Evolutionary conservation across 2,329 filamentous ascomycete species (phyloP).

Genomic region (Parafenestella ontariensis): DNA sequence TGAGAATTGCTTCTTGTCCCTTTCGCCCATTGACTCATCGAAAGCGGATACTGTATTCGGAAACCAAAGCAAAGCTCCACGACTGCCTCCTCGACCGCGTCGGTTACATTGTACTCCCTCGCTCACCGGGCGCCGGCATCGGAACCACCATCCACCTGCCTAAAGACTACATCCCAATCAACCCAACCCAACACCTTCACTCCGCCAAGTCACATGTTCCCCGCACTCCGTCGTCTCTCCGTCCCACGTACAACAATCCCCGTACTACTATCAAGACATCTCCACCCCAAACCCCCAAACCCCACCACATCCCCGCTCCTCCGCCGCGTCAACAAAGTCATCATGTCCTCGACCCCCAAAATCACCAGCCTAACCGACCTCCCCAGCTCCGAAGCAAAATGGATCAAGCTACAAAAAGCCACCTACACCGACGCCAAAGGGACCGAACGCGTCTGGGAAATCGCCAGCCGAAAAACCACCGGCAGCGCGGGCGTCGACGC

Average conservation of each 20-base stretch:
- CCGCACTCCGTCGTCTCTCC: neutral
- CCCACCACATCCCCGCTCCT: slow-evolving; percentile 5
- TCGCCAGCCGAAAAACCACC: slow-evolving; percentile 69
- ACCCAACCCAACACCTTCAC: neutral
- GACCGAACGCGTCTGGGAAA: slow-evolving; percentile 69
- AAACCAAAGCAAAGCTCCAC: neutral
- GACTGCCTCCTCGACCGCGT: neutral
- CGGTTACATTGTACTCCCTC: neutral
- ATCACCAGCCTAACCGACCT: slow-evolving; percentile 31
- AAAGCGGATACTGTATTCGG: neutral
- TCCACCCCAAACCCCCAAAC: neutral
- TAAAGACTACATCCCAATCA: slow-evolving; percentile 1
- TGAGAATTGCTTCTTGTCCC: neutral
- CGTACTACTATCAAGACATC: neutral
- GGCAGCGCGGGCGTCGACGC: slow-evolving; percentile 64
- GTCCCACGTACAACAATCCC: neutral
- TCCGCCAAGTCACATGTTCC: slow-evolving; percentile 5
- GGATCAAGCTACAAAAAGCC: slow-evolving; percentile 45
- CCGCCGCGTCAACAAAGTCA: slow-evolving; percentile 13
- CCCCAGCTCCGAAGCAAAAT: slow-evolving; percentile 33
- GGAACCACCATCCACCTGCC: neutral
- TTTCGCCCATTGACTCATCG: neutral
- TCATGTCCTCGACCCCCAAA: slow-evolving; percentile 16
- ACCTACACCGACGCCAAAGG: slow-evolving; percentile 68
- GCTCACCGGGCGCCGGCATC: slow-evolving; percentile 6